Conservation (phyloP, 2,329 filamentous ascomycete genomes). For the Coleophoma eucalyptorum region DNA sequence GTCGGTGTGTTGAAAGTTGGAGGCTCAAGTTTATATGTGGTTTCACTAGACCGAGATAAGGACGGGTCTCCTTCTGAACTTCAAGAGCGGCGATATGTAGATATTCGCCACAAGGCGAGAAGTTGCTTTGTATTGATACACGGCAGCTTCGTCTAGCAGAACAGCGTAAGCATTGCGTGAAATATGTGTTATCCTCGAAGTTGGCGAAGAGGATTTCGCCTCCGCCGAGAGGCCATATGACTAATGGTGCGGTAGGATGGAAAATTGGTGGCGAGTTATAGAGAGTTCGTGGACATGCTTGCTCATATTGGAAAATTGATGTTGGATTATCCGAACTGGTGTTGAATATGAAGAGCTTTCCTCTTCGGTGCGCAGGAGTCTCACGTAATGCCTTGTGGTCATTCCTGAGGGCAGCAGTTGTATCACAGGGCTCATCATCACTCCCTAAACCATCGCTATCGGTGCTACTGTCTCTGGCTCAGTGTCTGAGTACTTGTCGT, state of each 20-base stretch:
- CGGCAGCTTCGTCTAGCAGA: background rate
- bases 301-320: background rate
- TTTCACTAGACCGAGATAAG: background rate
- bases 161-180: background rate
- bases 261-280: background rate
- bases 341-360: too few species aligned
- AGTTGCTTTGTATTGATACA: background rate
- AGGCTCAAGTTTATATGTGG: background rate
- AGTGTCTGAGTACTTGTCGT: too few species aligned
- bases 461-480: too few species aligned
- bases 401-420: too few species aligned
- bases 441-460: too few species aligned
- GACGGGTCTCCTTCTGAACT: background rate
- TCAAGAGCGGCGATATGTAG: background rate
- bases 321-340: background rate
- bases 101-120: background rate
- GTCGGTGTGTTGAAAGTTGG: background rate
- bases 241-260: background rate
- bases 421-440: too few species aligned
- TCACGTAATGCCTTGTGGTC: too few species aligned
- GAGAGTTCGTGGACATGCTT: background rate
- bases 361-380: too few species aligned
- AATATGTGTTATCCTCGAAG: background rate
- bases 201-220: background rate
- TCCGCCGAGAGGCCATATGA: background rate